Base-by-base conservation (phyloP, 169 alveolate species). In the Plasmodium sp. region DNA sequence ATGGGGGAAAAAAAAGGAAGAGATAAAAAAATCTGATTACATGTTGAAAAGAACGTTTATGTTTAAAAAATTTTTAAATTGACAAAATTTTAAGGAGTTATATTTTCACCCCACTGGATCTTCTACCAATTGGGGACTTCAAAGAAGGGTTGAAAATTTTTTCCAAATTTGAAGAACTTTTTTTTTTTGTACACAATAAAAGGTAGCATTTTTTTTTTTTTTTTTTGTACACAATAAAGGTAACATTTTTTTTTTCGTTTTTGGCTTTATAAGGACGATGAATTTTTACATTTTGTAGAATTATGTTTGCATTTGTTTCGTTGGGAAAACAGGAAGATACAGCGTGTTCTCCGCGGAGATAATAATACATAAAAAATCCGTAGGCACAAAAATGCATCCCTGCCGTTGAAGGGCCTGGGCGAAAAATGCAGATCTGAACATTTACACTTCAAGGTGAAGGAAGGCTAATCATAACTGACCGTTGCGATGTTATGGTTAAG, bases 121-220 rank as follows among this genome's bases (percentile, higher is more conserved):
- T 67, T 10, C 2, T 67, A 67, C 77, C 18, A 18, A 2, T 67
- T 62, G 77, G 77, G 33, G 14, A 31, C 77, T 10, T 27, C 77
- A 67, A 67, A 16, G 7, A 10, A 31, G 39, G 77, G 77, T 27
- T 67, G 6, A 22, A 22, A 67, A 67, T 9, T 27, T 31, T 67
- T 67, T 27, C 6, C 77, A 31, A 67, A 67, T 22, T 67, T 67
- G 36, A 27, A 22, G 5, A 45, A 43, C 18, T 80, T 80, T 80
- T 80, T 80, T 80, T 41, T 80, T 43, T 80, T 41, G 84, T 41
- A 80, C 73, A 80, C 31, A 41, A 41, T 45, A 80, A 43, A 43
- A 36, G 12, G 41, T 80, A 41, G 36, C 58, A n/a, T 80, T 80
- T 16, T 18, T 80, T 14, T 34, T 22, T 14, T 79, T 3, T 6